Conservation (phyloP, 805 yeast genomes). For the Komagataella phaffii region DNA sequence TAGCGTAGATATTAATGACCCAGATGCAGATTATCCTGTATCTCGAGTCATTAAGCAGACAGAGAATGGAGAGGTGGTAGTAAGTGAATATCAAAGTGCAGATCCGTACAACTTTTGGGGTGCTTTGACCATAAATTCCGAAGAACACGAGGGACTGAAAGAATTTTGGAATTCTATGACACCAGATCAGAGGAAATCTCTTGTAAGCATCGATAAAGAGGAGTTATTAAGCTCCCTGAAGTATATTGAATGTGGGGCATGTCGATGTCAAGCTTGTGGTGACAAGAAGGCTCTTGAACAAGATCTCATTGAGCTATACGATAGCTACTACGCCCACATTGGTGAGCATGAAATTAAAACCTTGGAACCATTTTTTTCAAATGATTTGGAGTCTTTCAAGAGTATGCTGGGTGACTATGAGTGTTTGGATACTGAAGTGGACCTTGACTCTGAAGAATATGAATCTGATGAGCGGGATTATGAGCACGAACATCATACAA, state of each 20-base stretch:
- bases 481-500: not conserved
- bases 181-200: constrained; percentile 43
- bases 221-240: constrained; percentile 54
- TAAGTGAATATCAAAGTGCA: constrained; percentile 23
- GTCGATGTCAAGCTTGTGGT: constrained; percentile 72
- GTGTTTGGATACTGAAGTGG: constrained; percentile 11
- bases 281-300: constrained; percentile 64
- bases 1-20: not conserved
- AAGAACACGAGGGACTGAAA: constrained; percentile 37
- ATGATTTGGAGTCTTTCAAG: not conserved
- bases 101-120: constrained; percentile 3
- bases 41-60: constrained; percentile 60
- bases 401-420: constrained; percentile 24
- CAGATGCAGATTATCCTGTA: constrained; percentile 37
- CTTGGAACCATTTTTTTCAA: not conserved
- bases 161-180: constrained; percentile 56
- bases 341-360: constrained; percentile 11
- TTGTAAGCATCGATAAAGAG: constrained; percentile 55
- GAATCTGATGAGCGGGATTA: constrained; percentile 1
- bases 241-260: constrained; percentile 40
- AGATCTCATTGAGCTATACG: constrained; percentile 64
- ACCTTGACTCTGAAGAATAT: constrained; percentile 3
- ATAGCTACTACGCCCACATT: constrained; percentile 41
- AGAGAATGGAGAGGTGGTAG: constrained; percentile 61
- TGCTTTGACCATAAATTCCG: constrained; percentile 31